Evolutionary conservation across 169 alveolate genomes (phyloP), one percentile per base, ranked within the genome.

Genomic region (Eimeria acervulina): DNA sequence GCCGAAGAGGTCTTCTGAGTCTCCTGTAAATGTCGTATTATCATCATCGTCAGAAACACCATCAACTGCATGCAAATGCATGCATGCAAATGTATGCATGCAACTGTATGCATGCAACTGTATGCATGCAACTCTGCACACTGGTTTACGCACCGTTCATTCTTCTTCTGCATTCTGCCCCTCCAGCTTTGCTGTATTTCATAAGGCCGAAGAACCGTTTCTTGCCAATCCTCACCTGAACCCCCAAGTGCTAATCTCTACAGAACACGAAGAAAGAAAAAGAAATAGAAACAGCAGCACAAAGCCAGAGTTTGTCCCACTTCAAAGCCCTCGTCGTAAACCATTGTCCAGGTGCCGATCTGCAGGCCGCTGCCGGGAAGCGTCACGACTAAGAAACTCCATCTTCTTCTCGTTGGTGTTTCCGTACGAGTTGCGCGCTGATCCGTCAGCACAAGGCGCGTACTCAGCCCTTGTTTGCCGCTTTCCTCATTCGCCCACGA

Each of bases 251-350:
- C 63, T 7, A 47, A 26, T 26, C 28, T 83, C 13, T 12, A n/a
- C n/a, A 2, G 38, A 33, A 12, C 92, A 12, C 52, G n/a, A n/a
- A n/a, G n/a, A n/a, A n/a, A n/a, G n/a, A n/a, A n/a, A n/a, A n/a
- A n/a, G n/a, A n/a, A n/a, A n/a, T n/a, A n/a, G n/a, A n/a, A n/a
- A n/a, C n/a, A n/a, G n/a, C 36, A 26, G 52, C n/a, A 52, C 13
- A 52, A 1, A 33, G 12, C 92, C 1, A 19, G 2, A n/a, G 40
- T 7, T 7, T 12, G 19, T 28, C 95, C 63, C 8, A 97, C 96
- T 94, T 97, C 98, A 81, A 97, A 97, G 13, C 98, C 98, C 63
- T 97, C 98, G 87, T 97, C 98, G 72, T 97, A 97, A 5, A 97
- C 98, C 98, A 97, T 97, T 6, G 98, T 97, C 98, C 98, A 96